Evolutionary conservation across 345 rosid species (phyloP).

Genomic region (Hypericum perforatum): DNA sequence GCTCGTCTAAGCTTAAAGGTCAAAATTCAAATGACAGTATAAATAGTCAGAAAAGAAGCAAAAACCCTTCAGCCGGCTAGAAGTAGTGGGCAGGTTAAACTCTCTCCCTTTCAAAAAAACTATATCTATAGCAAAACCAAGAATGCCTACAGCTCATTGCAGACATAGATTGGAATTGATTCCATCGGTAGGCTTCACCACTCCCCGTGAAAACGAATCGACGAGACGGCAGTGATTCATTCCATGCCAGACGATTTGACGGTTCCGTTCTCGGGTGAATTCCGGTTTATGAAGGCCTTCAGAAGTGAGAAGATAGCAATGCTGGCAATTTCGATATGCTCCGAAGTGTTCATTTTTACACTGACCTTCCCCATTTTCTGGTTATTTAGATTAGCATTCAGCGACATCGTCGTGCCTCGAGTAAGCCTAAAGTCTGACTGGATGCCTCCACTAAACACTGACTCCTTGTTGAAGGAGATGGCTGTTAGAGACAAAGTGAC

Average conservation of each 20-base stretch:
- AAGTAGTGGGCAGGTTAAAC: too few relatives aligned
- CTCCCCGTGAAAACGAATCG: not conserved
- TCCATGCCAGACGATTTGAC: conserved; percentile 31
- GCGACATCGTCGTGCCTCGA: conserved; percentile 38
- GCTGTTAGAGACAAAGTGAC: conserved; percentile 48
- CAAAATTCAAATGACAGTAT: not conserved
- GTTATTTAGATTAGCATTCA: conserved; percentile 59
- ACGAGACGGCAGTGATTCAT: conserved; percentile 16
- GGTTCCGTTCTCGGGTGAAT: conserved; percentile 18
- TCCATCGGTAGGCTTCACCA: not conserved
- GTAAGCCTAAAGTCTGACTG: conserved; percentile 58
- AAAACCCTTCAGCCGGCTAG: conserved; percentile 3
- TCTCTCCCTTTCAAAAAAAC: too few relatives aligned
- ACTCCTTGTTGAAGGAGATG: conserved; percentile 57
- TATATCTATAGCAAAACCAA: too few relatives aligned
- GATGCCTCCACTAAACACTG: conserved; percentile 56
- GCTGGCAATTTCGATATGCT: conserved; percentile 60
- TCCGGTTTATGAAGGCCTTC: conserved; percentile 42
- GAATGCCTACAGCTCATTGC: too few relatives aligned
- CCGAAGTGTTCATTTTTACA: conserved; percentile 57
- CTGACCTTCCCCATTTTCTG: conserved; percentile 64
- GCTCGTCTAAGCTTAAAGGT: conserved; percentile 5
- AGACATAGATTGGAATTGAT: not conserved
- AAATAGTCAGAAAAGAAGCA: not conserved
- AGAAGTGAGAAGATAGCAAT: conserved; percentile 47